Percentiles rank a stretch among this genome's conserved stretches.
Conservation (phyloP, 805 yeast genomes). For the Spathaspora boniae region DNA sequence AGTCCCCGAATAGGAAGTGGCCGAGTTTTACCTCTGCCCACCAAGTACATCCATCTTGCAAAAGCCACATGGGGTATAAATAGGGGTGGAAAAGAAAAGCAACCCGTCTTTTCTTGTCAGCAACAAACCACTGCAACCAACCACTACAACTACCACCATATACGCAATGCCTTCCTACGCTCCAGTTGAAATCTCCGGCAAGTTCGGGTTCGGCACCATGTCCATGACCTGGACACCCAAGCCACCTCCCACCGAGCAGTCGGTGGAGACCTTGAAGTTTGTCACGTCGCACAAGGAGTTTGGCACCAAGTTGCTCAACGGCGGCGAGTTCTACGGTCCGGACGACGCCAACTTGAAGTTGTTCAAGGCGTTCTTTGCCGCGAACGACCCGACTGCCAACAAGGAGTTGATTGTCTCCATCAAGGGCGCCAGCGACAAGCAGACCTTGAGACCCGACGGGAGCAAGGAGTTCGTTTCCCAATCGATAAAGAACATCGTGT, state of each 20-base stretch:
- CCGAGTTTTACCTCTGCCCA: too few relatives aligned
- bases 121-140: too few relatives aligned
- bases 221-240: slow-evolving; percentile 66
- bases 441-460: slow-evolving; percentile 45
- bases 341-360: slow-evolving; percentile 51
- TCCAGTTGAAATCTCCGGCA: slow-evolving; percentile 18
- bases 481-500: slow-evolving; percentile 45
- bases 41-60: too few relatives aligned
- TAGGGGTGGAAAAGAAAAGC: too few relatives aligned
- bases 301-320: slow-evolving; percentile 57
- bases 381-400: slow-evolving; percentile 50
- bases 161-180: slow-evolving; percentile 2
- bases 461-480: slow-evolving; percentile 42
- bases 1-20: too few relatives aligned
- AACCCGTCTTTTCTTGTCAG: too few relatives aligned
- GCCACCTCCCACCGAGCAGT: slow-evolving; percentile 52
- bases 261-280: slow-evolving; percentile 49
- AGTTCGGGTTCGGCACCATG: slow-evolving; percentile 77
- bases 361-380: slow-evolving; percentile 52
- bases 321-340: slow-evolving; percentile 76
- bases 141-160: too few relatives aligned
- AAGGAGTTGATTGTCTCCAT: slow-evolving; percentile 57
- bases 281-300: slow-evolving; percentile 41
- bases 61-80: too few relatives aligned
- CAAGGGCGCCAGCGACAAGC: slow-evolving; percentile 57